A percentile compares a stretch with the other conserved stretches of the same genome.
Conservation (phyloP, 129 eudicot genomes). For the Flaveria trinervia region DNA sequence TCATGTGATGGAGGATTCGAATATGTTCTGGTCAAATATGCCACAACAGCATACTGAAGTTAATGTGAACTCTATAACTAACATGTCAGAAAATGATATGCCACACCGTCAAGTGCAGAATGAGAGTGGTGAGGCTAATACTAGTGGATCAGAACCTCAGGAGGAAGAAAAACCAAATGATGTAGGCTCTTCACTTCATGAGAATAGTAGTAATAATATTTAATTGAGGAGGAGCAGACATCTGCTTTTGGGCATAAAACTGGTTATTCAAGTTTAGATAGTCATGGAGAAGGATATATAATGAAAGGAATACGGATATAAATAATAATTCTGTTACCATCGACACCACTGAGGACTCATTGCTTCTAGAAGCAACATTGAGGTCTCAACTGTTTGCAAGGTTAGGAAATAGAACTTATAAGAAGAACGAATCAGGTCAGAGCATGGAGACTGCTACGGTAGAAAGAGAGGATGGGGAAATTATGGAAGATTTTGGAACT, state of each 20-base stretch:
- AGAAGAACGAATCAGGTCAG: constrained; percentile 35
- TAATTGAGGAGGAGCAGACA: constrained; percentile 49
- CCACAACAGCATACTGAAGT: constrained; percentile 38
- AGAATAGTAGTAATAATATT: constrained; percentile 13
- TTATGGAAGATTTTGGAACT: constrained; percentile 28
- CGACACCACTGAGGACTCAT: constrained; percentile 55
- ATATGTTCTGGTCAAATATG: constrained; percentile 44
- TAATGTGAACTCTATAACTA: constrained; percentile 33
- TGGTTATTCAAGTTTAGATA: constrained; percentile 29
- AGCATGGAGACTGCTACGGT: constrained; percentile 23
- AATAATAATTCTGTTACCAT: constrained; percentile 31
- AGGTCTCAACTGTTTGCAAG: constrained; percentile 73
- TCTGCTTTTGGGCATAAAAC: constrained; percentile 41
- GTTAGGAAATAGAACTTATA: constrained; percentile 40
- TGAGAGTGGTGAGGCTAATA: constrained; percentile 53
- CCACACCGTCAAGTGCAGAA: constrained; percentile 36
- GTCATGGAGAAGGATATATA: constrained; percentile 36
- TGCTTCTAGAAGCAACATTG: constrained; percentile 77
- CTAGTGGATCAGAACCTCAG: constrained; percentile 52
- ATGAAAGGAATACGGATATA: constrained; percentile 33
- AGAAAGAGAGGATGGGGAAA: constrained; percentile 43
- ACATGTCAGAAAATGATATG: constrained; percentile 38
- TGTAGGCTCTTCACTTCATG: constrained; percentile 40
- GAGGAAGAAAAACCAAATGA: constrained; percentile 42
- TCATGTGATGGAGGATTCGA: constrained; percentile 51